phyloP scores from a whole-genome alignment of 169 alveolate genomes.

The Eimeria maxima region DNA sequence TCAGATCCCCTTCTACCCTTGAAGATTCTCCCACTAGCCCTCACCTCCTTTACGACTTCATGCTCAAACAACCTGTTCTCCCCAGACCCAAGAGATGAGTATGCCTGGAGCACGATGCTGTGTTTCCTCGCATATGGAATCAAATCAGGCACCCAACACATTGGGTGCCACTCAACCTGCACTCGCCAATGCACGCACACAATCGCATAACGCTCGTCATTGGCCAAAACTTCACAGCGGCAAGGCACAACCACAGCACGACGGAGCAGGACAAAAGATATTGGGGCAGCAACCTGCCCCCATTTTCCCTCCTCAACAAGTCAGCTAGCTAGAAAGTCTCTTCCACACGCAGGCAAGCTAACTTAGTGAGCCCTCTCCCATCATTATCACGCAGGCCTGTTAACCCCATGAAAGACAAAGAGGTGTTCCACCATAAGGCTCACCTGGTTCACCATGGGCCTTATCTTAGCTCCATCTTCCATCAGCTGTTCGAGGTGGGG shows the following conservation, averaged over 20 bases:
- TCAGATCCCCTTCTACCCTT: neutral
- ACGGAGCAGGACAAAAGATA: neutral
- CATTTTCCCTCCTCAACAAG: neutral
- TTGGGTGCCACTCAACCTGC: conserved; percentile 82
- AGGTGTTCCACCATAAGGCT: neutral
- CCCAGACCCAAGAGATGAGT: conserved; percentile 83
- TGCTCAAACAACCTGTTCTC: conserved; percentile 37
- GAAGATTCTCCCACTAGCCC: neutral
- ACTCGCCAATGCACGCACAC: neutral
- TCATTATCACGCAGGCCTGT: neutral
- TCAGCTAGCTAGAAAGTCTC: neutral
- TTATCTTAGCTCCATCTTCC: conserved; percentile 72
- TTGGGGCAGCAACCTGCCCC: no score
- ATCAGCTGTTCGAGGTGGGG: conserved; percentile 77
- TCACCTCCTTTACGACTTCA: conserved; percentile 74
- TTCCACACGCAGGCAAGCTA: neutral
- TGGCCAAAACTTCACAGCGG: no score
- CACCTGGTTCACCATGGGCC: conserved; percentile 84
- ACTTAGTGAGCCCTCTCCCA: neutral
- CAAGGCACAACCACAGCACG: neutral
- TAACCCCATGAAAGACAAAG: neutral
- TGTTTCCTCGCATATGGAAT: conserved; percentile 32
- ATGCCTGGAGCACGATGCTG: conserved; percentile 78
- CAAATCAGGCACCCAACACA: conserved; percentile 66
- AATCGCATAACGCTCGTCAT: no score